phyloP scores from a whole-genome alignment of 345 rosid genomes.

The Boechera retrofracta region DNA sequence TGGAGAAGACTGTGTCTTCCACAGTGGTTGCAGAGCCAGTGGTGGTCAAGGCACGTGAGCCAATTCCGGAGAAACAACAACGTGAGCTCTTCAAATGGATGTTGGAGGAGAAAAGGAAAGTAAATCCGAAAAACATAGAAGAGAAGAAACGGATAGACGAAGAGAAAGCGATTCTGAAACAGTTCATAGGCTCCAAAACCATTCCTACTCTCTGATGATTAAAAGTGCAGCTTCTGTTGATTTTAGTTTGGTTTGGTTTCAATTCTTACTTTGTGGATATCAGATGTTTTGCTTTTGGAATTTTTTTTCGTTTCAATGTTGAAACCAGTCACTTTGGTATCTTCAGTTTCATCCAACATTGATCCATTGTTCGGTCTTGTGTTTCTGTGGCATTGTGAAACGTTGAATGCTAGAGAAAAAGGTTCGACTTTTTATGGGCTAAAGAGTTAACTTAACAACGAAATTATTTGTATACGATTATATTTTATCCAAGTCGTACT shows the following conservation, averaged over 20 bases:
- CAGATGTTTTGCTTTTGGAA: conserved; percentile 35
- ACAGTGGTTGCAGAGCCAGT: conserved; percentile 41
- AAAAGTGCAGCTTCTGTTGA: background rate
- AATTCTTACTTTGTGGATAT: conserved; percentile 39
- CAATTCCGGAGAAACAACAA: conserved; percentile 68
- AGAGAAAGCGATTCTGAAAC: conserved; percentile 85
- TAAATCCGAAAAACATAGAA: conserved; percentile 66
- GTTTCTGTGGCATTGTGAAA: conserved; percentile 1
- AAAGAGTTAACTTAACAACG: too few species aligned
- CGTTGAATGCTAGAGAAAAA: background rate
- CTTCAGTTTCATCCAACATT: background rate
- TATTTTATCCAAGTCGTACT: background rate
- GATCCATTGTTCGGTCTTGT: background rate
- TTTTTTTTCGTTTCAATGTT: conserved; percentile 15
- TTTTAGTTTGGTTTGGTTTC: conserved; percentile 32
- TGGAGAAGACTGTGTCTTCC: conserved; percentile 47
- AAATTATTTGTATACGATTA: too few species aligned
- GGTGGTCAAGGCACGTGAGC: conserved; percentile 57
- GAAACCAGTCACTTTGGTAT: conserved; percentile 10
- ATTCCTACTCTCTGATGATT: conserved; percentile 57
- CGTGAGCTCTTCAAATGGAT: conserved; percentile 90
- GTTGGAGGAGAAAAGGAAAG: conserved; percentile 90
- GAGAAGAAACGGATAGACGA: conserved; percentile 80
- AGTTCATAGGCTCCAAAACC: conserved; percentile 70
- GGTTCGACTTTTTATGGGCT: background rate